These are phyloP conservation scores for Trichoderma sp. DNA, from an alignment of 2,329 filamentous ascomycete genomes.

Conservation along the genomic window DNA sequence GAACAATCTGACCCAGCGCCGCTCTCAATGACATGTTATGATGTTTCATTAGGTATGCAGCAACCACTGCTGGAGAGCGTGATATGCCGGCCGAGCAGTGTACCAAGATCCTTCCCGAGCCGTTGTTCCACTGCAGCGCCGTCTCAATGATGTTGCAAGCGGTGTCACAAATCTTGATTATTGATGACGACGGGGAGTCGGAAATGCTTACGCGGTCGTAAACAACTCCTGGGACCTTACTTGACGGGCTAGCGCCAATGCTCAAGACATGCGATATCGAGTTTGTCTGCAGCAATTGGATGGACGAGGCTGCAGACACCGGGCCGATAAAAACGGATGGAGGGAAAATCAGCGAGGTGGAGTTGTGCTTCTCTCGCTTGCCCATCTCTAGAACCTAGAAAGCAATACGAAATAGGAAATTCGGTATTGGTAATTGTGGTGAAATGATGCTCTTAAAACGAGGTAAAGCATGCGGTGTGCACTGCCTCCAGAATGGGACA, in stretches of 20 bases:
- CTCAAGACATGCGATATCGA: conserved; percentile 16
- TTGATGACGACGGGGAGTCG: conserved; percentile 13
- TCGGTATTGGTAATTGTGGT: background rate
- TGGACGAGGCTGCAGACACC: conserved; percentile 4
- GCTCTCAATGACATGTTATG: background rate
- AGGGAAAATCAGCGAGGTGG: background rate
- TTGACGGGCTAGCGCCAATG: conserved; percentile 10
- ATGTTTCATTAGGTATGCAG: conserved; percentile 6
- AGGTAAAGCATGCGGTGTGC: background rate
- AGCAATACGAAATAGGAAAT: background rate
- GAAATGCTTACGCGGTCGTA: conserved; percentile 5
- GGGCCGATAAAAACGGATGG: conserved; percentile 6
- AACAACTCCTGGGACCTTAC: conserved; percentile 1
- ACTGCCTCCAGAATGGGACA: background rate
- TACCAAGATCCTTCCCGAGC: conserved; percentile 1
- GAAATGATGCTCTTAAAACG: background rate
- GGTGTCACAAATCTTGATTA: background rate
- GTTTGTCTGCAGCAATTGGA: background rate
- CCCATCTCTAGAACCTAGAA: background rate
- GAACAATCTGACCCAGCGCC: conserved; percentile 1
- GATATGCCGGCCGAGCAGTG: conserved; percentile 16
- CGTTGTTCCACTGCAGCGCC: background rate
- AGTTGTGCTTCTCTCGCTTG: background rate
- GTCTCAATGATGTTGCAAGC: conserved; percentile 3
- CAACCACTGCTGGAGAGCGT: conserved; percentile 9